These are phyloP conservation scores for Cynanchum wilfordii DNA, from an alignment of 257 asterid species.

Conservation along the genomic window DNA sequence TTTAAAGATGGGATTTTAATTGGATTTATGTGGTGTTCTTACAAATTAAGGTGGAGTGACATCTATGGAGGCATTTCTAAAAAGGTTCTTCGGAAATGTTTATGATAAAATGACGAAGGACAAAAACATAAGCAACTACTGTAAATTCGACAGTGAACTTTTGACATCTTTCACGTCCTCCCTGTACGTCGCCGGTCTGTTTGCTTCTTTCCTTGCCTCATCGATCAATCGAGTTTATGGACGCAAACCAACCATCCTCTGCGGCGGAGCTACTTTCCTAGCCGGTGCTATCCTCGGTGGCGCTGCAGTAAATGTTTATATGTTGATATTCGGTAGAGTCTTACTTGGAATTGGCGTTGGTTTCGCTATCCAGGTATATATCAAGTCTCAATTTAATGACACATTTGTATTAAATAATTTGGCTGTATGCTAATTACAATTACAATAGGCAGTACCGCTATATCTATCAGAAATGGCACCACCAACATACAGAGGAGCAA, in stretches of 20 bases:
- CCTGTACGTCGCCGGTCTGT: constrained; percentile 63
- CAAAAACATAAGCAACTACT: constrained; percentile 57
- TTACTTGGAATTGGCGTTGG: constrained; percentile 79
- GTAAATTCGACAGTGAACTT: constrained; percentile 67
- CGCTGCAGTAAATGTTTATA: constrained; percentile 48
- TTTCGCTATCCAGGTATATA: constrained; percentile 83
- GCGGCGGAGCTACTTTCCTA: constrained; percentile 64
- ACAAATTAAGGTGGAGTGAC: constrained; percentile 67
- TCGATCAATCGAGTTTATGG: constrained; percentile 46
- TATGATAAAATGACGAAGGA: constrained; percentile 51
- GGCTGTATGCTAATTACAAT: neutral
- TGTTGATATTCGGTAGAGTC: constrained; percentile 67
- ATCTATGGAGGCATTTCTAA: constrained; percentile 70
- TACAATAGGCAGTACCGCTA: constrained; percentile 63
- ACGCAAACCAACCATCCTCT: constrained; percentile 52
- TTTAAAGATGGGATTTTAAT: neutral
- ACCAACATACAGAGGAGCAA: constrained; percentile 71
- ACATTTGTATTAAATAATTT: no score
- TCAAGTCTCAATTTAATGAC: no score
- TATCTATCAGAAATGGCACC: constrained; percentile 96
- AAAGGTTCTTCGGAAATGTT: constrained; percentile 57
- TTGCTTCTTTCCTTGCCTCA: constrained; percentile 67
- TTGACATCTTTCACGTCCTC: constrained; percentile 74
- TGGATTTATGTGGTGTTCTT: neutral
- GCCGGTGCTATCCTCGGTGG: constrained; percentile 72